Conservation (phyloP, 2,329 filamentous ascomycete species). For the Penicillium sp. region DNA sequence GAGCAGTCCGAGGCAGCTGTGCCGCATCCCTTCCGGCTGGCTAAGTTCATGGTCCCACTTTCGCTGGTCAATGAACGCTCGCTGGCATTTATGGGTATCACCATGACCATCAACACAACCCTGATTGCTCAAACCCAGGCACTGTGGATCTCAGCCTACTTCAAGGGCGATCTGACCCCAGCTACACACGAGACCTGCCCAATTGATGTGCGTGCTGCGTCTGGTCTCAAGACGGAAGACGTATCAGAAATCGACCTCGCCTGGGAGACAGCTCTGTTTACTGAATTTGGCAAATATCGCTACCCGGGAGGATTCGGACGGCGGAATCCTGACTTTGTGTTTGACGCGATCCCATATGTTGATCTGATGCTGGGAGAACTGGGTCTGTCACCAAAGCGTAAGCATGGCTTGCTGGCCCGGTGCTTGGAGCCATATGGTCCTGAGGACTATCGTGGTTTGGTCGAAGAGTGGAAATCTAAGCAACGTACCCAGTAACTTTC, state of each 20-base stretch:
- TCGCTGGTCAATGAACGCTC: slow-evolving; percentile 42
- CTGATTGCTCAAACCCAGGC: slow-evolving; percentile 50
- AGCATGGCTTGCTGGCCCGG: slow-evolving; percentile 32
- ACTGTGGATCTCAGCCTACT: slow-evolving; percentile 65
- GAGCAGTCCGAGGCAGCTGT: slow-evolving; percentile 36
- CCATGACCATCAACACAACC: slow-evolving; percentile 47
- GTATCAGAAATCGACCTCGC: slow-evolving; percentile 36
- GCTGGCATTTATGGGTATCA: slow-evolving; percentile 51
- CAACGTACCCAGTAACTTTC: neutral
- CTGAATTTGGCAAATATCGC: slow-evolving; percentile 67
- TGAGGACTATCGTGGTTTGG: slow-evolving; percentile 43
- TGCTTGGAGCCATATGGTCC: slow-evolving; percentile 39
- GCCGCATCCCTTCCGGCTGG: slow-evolving; percentile 49
- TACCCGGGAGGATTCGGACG: slow-evolving; percentile 61
- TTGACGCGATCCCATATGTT: slow-evolving; percentile 72
- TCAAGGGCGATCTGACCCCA: slow-evolving; percentile 52
- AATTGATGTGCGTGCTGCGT: slow-evolving; percentile 7
- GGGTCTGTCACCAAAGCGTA: slow-evolving; percentile 52
- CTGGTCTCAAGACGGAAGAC: slow-evolving; percentile 14
- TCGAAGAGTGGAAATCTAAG: slow-evolving; percentile 39
- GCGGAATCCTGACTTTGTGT: slow-evolving; percentile 61
- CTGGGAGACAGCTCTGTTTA: slow-evolving; percentile 61
- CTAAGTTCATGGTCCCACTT: slow-evolving; percentile 48
- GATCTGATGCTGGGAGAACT: slow-evolving; percentile 67
- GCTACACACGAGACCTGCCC: slow-evolving; percentile 25